Percentiles rank a stretch among this genome's conserved stretches.
phyloP scores from a whole-genome alignment of 805 yeast genomes.

The Candida sithepensis region DNA sequence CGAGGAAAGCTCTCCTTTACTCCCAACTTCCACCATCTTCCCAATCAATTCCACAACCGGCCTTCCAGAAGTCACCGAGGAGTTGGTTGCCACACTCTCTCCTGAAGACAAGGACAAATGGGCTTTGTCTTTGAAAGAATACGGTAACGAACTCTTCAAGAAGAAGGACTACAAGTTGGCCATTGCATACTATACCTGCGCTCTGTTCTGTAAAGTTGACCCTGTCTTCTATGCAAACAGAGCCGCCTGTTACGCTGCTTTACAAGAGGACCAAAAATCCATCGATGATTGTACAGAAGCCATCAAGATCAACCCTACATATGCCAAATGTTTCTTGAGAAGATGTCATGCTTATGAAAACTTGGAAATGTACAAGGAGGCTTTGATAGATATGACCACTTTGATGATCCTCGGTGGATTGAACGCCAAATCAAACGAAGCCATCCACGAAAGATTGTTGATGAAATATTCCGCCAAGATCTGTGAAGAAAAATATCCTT shows the following conservation, averaged over 20 bases:
- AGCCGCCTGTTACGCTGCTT: conserved; percentile 90
- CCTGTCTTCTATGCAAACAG: conserved; percentile 92
- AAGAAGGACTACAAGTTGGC: conserved; percentile 70
- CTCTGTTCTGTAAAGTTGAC: conserved; percentile 71
- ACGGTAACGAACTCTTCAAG: conserved; percentile 81
- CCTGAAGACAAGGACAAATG: conserved; percentile 54
- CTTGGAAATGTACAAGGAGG: conserved; percentile 71
- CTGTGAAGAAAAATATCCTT: conserved; percentile 56
- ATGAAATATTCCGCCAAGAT: conserved; percentile 72
- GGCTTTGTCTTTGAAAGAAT: conserved; percentile 79
- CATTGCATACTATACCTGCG: conserved; percentile 72
- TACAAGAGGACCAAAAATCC: conserved; percentile 77
- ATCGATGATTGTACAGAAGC: conserved; percentile 87
- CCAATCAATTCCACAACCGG: conserved; percentile 53
- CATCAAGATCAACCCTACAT: conserved; percentile 79
- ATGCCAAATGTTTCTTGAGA: conserved; percentile 86
- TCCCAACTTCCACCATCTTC: conserved; percentile 30
- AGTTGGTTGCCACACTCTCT: conserved; percentile 40
- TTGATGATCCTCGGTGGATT: conserved; percentile 82
- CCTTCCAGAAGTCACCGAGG: conserved; percentile 53
- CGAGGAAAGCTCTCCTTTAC: conserved; percentile 30
- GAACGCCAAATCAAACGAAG: conserved; percentile 63
- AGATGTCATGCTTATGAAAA: conserved; percentile 91
- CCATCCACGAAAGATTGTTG: conserved; percentile 82
- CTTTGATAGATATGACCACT: conserved; percentile 89